phyloP scores from a whole-genome alignment of 2,329 filamentous ascomycete species.

The Aspergillus aculeatus region DNA sequence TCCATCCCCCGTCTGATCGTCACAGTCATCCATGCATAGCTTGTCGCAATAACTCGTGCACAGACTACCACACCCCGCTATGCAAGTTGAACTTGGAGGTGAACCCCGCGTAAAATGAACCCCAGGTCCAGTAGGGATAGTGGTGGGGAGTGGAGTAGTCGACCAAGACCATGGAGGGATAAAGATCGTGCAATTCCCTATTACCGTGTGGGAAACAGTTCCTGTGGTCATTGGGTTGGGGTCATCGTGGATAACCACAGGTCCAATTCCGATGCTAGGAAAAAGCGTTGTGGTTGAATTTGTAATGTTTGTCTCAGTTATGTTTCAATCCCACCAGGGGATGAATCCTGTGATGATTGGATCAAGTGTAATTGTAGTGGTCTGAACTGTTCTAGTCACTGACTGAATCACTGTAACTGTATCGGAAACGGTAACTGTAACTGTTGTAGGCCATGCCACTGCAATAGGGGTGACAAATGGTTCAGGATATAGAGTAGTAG shows the following conservation, averaged over 20 bases:
- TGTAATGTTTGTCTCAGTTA: constrained; percentile 5
- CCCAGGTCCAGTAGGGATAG: constrained; percentile 2
- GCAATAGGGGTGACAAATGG: constrained; percentile 9
- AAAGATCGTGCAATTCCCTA: constrained; percentile 9
- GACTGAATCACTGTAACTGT: too few species aligned
- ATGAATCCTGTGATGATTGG: constrained; percentile 5
- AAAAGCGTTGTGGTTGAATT: constrained; percentile 3
- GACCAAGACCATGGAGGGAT: constrained; percentile 20
- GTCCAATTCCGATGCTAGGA: constrained; percentile 13
- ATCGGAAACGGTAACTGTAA: neutral
- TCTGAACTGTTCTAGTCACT: too few species aligned
- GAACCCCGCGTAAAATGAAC: constrained; percentile 12
- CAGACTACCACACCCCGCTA: constrained; percentile 13
- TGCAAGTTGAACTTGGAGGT: constrained; percentile 15
- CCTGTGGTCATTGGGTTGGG: neutral
- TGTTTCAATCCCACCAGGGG: constrained; percentile 17
- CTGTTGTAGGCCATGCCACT: constrained; percentile 4
- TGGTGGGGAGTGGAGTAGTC: neutral
- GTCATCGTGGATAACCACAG: constrained; percentile 9
- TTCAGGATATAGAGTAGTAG: constrained; percentile 1
- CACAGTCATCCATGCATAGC: constrained; percentile 11
- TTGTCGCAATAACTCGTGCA: constrained; percentile 13
- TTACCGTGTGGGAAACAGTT: neutral
- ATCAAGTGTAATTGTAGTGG: constrained; percentile 9
- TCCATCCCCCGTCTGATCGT: too few species aligned